phyloP scores from a whole-genome alignment of 768 basidiomycete genomes.

The Suillus spraguei region DNA sequence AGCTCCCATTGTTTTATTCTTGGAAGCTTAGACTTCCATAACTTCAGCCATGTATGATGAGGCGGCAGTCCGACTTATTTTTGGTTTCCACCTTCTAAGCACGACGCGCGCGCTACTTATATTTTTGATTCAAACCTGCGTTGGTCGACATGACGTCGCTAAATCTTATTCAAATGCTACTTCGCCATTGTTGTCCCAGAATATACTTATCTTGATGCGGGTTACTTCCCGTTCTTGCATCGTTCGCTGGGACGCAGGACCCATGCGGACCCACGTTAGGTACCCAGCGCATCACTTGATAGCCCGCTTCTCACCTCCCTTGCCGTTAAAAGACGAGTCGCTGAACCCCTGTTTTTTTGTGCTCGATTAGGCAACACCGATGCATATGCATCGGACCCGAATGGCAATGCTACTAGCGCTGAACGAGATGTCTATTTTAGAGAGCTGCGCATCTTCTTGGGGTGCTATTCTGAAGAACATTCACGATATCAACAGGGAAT shows the following conservation, averaged over 20 bases:
- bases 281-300: not conserved
- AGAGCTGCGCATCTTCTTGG: conserved; percentile 53
- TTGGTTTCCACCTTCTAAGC: not conserved
- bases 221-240: conserved; percentile 16
- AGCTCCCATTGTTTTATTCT: not conserved
- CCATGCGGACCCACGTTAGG: not conserved
- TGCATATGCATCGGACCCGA: conserved; percentile 41
- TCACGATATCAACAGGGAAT: not conserved
- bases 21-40: conserved; percentile 12
- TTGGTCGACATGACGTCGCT: not conserved
- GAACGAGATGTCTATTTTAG: conserved; percentile 53
- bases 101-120: not conserved
- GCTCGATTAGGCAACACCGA: conserved; percentile 39
- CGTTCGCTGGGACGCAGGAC: conserved; percentile 29
- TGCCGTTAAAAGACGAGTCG: conserved; percentile 7
- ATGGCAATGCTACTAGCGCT: conserved; percentile 49
- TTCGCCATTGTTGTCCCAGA: conserved; percentile 9
- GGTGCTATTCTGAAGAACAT: conserved; percentile 21
- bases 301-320: not conserved
- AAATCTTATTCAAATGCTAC: not conserved
- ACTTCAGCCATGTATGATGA: not conserved
- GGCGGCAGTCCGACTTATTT: not conserved
- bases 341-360: conserved; percentile 17
- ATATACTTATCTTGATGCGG: not conserved
- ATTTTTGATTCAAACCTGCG: not conserved